Conservation (phyloP, 257 asterid genomes). For the Paraleonurus japonicus region DNA sequence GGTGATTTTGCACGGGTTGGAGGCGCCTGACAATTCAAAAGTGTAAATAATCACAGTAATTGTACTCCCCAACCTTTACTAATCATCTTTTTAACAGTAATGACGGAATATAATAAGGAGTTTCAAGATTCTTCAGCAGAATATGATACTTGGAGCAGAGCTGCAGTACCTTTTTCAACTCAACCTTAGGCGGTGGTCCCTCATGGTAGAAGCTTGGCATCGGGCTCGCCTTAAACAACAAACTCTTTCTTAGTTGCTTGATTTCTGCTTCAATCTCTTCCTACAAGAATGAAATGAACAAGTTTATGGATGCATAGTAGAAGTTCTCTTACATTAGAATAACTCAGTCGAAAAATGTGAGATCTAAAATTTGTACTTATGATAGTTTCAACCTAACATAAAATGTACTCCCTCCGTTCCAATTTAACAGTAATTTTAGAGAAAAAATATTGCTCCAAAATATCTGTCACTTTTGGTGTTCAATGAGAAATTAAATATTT, state of each 20-base stretch:
- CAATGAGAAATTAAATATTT: no score
- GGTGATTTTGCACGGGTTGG: slow-evolving; percentile 86
- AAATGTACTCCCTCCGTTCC: neutral
- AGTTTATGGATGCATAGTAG: neutral
- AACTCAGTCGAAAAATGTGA: neutral
- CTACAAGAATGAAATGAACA: slow-evolving; percentile 32
- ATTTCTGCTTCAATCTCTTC: slow-evolving; percentile 68
- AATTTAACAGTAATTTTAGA: no score
- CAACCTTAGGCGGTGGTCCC: slow-evolving; percentile 74
- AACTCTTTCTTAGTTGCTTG: slow-evolving; percentile 66
- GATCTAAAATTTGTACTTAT: neutral
- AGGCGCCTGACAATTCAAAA: slow-evolving; percentile 48
- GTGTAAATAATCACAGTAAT: slow-evolving; percentile 8
- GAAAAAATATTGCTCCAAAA: no score
- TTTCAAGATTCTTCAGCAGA: neutral
- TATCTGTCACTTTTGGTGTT: no score
- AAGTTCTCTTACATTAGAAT: neutral
- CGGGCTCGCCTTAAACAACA: slow-evolving; percentile 74
- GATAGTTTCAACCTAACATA: neutral
- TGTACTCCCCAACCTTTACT: neutral
- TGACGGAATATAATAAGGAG: neutral
- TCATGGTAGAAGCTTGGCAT: slow-evolving; percentile 91
- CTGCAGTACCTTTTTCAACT: slow-evolving; percentile 62
- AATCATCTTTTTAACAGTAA: slow-evolving; percentile 1
- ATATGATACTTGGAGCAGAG: neutral